Conservation (phyloP, 768 basidiomycete genomes). For the Coprinopsis cinerea region DNA sequence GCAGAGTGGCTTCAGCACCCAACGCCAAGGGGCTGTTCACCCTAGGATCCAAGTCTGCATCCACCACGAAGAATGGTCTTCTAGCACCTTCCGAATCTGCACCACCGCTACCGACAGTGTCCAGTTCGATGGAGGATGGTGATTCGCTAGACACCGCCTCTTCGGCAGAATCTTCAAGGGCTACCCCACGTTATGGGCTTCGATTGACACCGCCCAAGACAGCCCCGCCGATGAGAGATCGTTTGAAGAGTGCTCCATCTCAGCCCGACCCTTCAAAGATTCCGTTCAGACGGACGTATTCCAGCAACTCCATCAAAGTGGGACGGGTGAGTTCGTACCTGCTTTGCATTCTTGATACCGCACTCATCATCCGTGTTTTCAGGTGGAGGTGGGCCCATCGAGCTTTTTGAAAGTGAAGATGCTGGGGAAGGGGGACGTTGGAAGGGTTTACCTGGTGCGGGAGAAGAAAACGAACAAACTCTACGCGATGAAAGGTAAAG, state of each 20-base stretch:
- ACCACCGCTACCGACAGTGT: conserved; percentile 49
- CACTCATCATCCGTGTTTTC: conserved; percentile 9
- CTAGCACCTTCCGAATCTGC: conserved; percentile 63
- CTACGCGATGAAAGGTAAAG: conserved; percentile 98
- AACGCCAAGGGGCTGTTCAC: conserved; percentile 91
- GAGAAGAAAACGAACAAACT: conserved; percentile 97
- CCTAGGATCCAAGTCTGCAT: conserved; percentile 48
- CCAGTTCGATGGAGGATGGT: conserved; percentile 50
- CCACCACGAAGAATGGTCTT: conserved; percentile 71
- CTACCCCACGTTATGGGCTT: conserved; percentile 29
- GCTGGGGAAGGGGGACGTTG: conserved; percentile 98
- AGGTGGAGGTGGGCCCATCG: conserved; percentile 92
- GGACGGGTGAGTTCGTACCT: conserved; percentile 55
- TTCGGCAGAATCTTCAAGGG: conserved; percentile 67
- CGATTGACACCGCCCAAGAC: conserved; percentile 34
- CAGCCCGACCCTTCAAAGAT: conserved; percentile 47
- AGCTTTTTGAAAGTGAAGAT: conserved; percentile 97
- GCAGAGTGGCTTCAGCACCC: conserved; percentile 93
- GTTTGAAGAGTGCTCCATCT: conserved; percentile 37
- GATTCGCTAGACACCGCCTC: conserved; percentile 77
- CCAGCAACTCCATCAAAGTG: conserved; percentile 95
- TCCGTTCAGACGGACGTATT: conserved; percentile 91
- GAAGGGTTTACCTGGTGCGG: conserved; percentile 94
- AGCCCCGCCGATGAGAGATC: conserved; percentile 30
- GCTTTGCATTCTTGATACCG: conserved; percentile 15